Evolutionary conservation across 2,329 filamentous ascomycete species (phyloP).

Genomic region (Fusarium tanahbumbuense): DNA sequence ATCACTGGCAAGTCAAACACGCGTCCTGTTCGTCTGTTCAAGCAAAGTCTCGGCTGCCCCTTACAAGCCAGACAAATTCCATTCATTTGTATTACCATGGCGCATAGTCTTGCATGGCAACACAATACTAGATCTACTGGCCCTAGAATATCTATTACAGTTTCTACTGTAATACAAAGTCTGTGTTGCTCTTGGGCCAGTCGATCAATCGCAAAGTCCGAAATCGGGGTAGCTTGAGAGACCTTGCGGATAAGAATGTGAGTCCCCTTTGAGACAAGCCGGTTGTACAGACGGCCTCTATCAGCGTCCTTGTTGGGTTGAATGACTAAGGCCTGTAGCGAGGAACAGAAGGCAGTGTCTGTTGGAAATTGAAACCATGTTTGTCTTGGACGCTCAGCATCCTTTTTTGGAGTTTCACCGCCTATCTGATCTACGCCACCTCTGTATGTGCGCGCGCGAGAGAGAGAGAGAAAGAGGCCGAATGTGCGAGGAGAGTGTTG

Average conservation of each 20-base stretch:
- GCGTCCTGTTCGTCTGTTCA: neutral
- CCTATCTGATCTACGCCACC: neutral
- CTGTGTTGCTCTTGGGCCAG: conserved; percentile 9
- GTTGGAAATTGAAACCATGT: neutral
- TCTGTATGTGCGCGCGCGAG: too few species aligned
- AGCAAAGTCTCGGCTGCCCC: neutral
- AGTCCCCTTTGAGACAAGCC: conserved; percentile 5
- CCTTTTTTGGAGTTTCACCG: neutral
- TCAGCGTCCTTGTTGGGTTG: neutral
- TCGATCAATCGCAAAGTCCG: conserved; percentile 7
- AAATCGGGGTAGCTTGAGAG: conserved; percentile 7
- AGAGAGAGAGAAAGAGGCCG: neutral
- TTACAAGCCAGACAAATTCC: neutral
- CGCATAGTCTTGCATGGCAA: conserved; percentile 1
- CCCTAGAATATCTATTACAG: neutral
- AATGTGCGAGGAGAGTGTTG: neutral
- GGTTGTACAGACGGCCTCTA: conserved; percentile 15
- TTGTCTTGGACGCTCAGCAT: neutral
- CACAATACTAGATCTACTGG: conserved; percentile 1
- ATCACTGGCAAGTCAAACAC: neutral
- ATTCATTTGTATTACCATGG: conserved; percentile 5
- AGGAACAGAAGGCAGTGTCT: neutral
- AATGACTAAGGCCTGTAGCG: neutral
- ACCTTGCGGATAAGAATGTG: conserved; percentile 2
- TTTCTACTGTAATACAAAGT: conserved; percentile 17